Evolutionary conservation across 805 yeast species (phyloP).

Genomic region (Wickerhamiella siamensis): DNA sequence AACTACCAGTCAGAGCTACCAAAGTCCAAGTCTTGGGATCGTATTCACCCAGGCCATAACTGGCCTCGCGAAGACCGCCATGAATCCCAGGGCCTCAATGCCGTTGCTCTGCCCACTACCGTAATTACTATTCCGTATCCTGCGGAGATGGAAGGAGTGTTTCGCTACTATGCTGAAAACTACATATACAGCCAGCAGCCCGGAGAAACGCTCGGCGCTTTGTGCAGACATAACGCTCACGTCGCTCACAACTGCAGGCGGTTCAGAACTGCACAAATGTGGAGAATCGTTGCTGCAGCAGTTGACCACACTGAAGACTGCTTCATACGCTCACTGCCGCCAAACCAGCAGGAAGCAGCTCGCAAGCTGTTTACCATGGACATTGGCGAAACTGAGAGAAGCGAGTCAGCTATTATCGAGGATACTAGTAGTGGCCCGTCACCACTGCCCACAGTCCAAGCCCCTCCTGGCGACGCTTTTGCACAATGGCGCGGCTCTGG

Average conservation of each 20-base stretch:
- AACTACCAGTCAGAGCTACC: neutral
- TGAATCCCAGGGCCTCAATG: neutral
- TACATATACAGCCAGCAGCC: conserved; percentile 26
- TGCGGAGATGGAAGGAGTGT: neutral
- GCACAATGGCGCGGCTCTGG: conserved; percentile 7
- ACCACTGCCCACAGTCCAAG: neutral
- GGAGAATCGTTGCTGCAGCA: conserved; percentile 14
- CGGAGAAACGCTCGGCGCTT: conserved; percentile 37
- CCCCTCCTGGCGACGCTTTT: neutral
- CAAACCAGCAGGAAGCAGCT: conserved; percentile 7
- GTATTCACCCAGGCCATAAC: neutral
- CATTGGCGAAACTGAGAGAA: conserved; percentile 1
- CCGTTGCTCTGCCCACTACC: neutral
- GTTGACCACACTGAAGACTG: conserved; percentile 7
- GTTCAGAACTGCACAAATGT: conserved; percentile 10
- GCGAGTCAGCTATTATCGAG: conserved; percentile 4
- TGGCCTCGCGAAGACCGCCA: neutral
- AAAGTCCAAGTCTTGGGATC: neutral
- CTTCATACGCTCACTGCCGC: conserved; percentile 7
- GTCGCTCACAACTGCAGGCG: conserved; percentile 23
- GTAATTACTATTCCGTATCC: neutral
- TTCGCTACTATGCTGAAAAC: conserved; percentile 10
- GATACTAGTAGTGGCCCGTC: neutral
- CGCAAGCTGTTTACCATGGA: conserved; percentile 11
- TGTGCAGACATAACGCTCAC: conserved; percentile 43